These are phyloP conservation scores for Ustilago nuda DNA, from an alignment of 1,284 basidiomycete genomes.

Conservation along the genomic window DNA sequence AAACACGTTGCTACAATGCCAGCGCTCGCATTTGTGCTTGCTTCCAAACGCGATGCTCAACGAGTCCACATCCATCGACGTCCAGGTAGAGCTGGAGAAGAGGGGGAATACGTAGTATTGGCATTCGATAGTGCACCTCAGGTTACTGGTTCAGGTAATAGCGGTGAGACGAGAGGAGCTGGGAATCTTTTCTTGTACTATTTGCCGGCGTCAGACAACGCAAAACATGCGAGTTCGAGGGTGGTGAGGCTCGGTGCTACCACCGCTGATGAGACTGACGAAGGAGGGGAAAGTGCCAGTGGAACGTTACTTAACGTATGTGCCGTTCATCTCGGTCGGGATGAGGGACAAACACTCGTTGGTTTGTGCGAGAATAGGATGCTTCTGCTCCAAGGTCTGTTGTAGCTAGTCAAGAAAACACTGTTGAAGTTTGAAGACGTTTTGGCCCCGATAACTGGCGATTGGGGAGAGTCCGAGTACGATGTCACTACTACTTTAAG, in stretches of 20 bases:
- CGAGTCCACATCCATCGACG: constrained; percentile 50
- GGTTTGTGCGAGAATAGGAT: constrained; percentile 48
- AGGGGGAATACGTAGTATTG: constrained; percentile 31
- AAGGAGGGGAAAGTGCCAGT: constrained; percentile 4
- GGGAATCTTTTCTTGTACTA: constrained; percentile 63
- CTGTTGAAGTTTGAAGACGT: too few species aligned
- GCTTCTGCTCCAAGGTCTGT: constrained; percentile 34
- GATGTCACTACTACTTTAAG: too few species aligned
- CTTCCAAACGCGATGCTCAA: constrained; percentile 77
- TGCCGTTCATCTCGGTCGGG: constrained; percentile 9
- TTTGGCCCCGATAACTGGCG: too few species aligned
- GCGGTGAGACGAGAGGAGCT: constrained; percentile 18
- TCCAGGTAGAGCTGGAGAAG: not conserved
- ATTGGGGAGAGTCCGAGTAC: too few species aligned
- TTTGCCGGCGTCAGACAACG: constrained; percentile 8
- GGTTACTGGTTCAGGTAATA: constrained; percentile 23
- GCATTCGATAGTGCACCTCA: constrained; percentile 54
- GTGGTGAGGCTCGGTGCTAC: constrained; percentile 43
- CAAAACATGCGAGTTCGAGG: constrained; percentile 33
- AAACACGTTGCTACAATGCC: constrained; percentile 82
- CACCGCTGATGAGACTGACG: not conserved
- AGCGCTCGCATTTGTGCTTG: constrained; percentile 91
- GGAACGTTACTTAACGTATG: constrained; percentile 45
- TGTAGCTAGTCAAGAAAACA: constrained; percentile 2
- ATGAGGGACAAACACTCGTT: constrained; percentile 25